Percentiles rank a stretch among this genome's conserved stretches.
Evolutionary conservation across 1,284 basidiomycete genomes (phyloP).

Genomic region (Leccinum brunneo-olivaceum): DNA sequence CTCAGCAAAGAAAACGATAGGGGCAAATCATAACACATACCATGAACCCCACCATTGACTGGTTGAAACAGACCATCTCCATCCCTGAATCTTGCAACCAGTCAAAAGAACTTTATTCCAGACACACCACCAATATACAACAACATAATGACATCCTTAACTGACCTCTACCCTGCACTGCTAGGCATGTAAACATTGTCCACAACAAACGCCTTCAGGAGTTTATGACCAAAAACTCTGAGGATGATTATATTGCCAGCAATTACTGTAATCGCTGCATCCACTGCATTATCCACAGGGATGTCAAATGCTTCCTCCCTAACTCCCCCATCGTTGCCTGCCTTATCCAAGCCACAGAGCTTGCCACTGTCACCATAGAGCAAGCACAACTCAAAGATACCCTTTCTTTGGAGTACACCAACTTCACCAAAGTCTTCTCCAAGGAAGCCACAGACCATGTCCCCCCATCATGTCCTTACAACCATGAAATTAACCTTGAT

Average conservation of each 20-base stretch:
- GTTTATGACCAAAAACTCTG: neutral
- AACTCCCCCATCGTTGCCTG: no score
- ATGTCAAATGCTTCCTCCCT: neutral
- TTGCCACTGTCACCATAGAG: neutral
- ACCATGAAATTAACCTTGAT: neutral
- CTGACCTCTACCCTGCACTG: neutral
- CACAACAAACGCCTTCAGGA: neutral
- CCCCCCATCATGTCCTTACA: no score
- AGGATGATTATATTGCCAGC: neutral
- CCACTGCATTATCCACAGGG: neutral
- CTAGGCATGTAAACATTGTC: neutral
- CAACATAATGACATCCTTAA: no score
- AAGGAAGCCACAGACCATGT: no score
- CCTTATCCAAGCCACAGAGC: neutral
- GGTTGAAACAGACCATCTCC: no score
- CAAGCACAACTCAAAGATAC: neutral
- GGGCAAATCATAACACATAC: no score
- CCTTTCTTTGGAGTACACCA: neutral
- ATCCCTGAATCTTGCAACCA: no score
- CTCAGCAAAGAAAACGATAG: no score
- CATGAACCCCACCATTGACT: no score
- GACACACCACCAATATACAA: no score
- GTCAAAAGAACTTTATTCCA: no score
- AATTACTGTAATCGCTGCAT: no score
- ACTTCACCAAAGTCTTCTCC: neutral